Percentiles rank a stretch among this genome's conserved stretches.
Conservation (phyloP, 2,329 filamentous ascomycete genomes). For the Raffaelea arxii region DNA sequence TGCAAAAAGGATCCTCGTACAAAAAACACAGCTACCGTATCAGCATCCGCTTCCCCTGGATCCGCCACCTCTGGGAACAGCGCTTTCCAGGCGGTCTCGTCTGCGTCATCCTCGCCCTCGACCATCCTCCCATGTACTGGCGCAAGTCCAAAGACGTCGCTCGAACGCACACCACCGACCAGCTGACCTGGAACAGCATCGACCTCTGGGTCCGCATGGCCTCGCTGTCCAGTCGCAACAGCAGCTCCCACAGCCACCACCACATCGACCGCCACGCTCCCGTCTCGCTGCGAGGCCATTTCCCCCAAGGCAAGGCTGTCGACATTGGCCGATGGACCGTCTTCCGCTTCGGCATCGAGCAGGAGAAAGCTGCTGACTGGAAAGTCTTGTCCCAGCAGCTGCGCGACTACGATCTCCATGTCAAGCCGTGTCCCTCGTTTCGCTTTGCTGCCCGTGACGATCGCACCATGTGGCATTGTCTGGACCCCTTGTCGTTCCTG, state of each 20-base stretch:
- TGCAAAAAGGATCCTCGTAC: not conserved
- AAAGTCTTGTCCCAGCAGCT: conserved; percentile 42
- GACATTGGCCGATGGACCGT: conserved; percentile 50
- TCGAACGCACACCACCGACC: conserved; percentile 22
- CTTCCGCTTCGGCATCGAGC: conserved; percentile 35
- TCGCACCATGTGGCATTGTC: conserved; percentile 13
- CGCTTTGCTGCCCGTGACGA: conserved; percentile 11
- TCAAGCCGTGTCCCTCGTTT: conserved; percentile 6
- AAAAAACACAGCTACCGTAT: conserved; percentile 26
- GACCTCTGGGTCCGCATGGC: conserved; percentile 41
- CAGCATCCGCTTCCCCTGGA: conserved; percentile 32
- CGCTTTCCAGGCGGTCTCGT: conserved; percentile 21
- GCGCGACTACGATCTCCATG: conserved; percentile 59
- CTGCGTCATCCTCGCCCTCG: conserved; percentile 36
- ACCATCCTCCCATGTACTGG: conserved; percentile 38
- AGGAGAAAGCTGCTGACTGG: conserved; percentile 18
- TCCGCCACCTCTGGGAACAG: conserved; percentile 33
- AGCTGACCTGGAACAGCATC: conserved; percentile 26
- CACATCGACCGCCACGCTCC: conserved; percentile 23
- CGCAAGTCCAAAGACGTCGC: conserved; percentile 24
- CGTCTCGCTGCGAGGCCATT: conserved; percentile 22
- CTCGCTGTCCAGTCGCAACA: no score
- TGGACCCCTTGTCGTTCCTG: not conserved
- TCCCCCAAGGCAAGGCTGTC: conserved; percentile 28
- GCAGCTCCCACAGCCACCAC: conserved; percentile 23